Percentiles rank a stretch among this genome's conserved stretches.
Conservation (phyloP, 306 rosid genomes). For the Cyamopsis tetragonoloba region DNA sequence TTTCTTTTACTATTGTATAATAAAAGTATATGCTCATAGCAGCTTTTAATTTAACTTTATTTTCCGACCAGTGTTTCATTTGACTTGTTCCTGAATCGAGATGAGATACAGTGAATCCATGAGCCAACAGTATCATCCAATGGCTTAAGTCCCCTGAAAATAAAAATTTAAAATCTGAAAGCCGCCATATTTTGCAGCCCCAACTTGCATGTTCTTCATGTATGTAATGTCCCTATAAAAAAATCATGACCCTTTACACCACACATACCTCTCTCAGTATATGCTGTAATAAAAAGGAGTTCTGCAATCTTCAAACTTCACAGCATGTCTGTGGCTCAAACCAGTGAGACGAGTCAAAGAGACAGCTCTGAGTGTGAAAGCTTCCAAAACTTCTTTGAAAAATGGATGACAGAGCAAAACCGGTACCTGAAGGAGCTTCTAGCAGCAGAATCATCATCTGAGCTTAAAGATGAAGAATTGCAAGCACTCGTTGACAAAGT, state of each 20-base stretch:
- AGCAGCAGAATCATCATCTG: constrained; percentile 30
- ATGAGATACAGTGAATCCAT: neutral
- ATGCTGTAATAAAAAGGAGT: no score
- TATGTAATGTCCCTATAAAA: neutral
- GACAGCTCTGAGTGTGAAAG: constrained; percentile 9
- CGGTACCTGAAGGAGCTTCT: constrained; percentile 26
- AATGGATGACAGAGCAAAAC: constrained; percentile 47
- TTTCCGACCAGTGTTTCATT: neutral
- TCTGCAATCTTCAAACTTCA: neutral
- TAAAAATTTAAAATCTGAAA: no score
- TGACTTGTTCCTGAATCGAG: neutral
- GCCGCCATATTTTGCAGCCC: constrained; percentile 11
- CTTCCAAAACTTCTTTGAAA: constrained; percentile 43
- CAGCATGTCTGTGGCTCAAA: constrained; percentile 21
- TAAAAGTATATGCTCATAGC: neutral
- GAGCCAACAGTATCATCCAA: neutral
- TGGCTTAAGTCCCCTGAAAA: neutral
- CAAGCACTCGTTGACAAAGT: constrained; percentile 32
- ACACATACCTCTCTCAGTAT: neutral
- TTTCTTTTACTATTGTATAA: no score
- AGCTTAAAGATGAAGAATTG: neutral
- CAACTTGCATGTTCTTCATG: constrained; percentile 25
- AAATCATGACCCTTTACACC: neutral
- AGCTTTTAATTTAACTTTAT: neutral
- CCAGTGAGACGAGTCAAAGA: neutral